Evolutionary conservation across 176 grass and related monocot genomes (phyloP), one percentile per base, ranked within the genome.

Genomic region (Carex parvula): DNA sequence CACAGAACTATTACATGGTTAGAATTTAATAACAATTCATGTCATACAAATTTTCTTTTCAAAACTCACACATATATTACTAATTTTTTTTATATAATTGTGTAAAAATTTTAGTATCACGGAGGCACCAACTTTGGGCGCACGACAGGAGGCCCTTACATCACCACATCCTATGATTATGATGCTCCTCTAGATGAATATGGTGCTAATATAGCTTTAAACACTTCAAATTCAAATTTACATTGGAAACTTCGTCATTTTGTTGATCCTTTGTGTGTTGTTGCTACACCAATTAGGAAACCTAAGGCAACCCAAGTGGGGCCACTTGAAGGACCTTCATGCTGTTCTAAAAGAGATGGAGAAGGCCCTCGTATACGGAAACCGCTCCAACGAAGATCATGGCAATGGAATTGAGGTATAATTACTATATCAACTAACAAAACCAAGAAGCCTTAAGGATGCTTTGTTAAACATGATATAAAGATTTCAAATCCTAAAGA

Each of bases 1-100:
- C 94, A 1, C 89, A 93, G 17, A 98, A 98, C 79, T 98, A 98
- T 59, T 98, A 95, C 60, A 94, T 95, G 92, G 95, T 89, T 84
- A 84, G 63, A 6, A 14, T 55, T 35, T 33, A 33, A 6, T 26
- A 15, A 18, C 13, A 67, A 64, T 64, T 18, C 32, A 16, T 44
- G 18, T 16, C n/a, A 1, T 16, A 7, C 52, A 20, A 37, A n/a
- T 14, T 64, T 65, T 41, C 14, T 9, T 1, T 54, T 9, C 3
- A 32, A 22, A 54, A 76, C 12, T 15, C 7, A 5, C 0, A 54
- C 10, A 33, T 24, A 26, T 7, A 46, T 0, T 1, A 26, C 13
- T 48, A 15, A 18, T 60, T 39, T 18, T 56, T n/a, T n/a, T 9
- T 15, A 37, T 4, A 42, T 64, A 15, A 18, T 57, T 60, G 69